Conservation (phyloP, 495 filamentous ascomycete species). For the Neurospora africana region DNA sequence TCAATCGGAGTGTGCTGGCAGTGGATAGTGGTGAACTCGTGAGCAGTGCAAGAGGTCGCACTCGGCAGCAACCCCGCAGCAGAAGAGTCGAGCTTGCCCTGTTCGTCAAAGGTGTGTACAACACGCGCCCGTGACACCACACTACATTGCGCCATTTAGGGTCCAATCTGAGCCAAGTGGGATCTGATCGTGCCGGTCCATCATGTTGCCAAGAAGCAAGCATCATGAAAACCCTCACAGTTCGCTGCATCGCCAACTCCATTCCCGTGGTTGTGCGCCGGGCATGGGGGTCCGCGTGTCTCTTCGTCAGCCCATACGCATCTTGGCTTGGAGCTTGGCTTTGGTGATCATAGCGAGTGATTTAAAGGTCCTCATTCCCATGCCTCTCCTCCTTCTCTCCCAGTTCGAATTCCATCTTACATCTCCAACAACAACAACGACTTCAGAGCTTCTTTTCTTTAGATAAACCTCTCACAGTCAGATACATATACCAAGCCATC, state of each 20-base stretch:
- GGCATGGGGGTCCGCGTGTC: background rate
- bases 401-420: background rate
- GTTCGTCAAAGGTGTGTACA: background rate
- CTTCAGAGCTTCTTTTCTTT: background rate
- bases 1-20: background rate
- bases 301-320: background rate
- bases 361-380: background rate
- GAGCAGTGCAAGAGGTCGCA: background rate
- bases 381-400: background rate
- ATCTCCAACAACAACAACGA: background rate
- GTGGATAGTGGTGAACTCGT: slow-evolving; percentile 1
- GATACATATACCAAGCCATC: background rate
- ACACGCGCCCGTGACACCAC: background rate
- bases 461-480: background rate
- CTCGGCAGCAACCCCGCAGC: background rate
- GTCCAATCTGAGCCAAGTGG: background rate
- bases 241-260: background rate
- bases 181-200: background rate
- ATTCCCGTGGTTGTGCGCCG: background rate
- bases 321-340: background rate
- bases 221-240: background rate
- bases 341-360: background rate
- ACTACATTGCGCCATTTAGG: background rate
- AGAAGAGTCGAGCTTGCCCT: background rate
- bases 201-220: background rate